These are phyloP conservation scores for Aspergillus eucalypticola DNA, from an alignment of 2,329 filamentous ascomycete genomes.

Conservation along the genomic window DNA sequence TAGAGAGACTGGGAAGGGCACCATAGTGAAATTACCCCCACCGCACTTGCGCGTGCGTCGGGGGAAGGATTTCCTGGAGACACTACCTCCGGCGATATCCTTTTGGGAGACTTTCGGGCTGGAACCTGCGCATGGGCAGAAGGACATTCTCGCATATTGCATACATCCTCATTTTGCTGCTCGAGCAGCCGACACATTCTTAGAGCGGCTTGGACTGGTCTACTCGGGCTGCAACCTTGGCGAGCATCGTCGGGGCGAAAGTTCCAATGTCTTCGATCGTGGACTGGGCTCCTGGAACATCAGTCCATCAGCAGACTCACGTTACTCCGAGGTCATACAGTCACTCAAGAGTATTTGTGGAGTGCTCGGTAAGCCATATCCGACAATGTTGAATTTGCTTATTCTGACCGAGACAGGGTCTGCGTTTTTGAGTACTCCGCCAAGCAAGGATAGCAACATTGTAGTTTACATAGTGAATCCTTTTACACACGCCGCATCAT, in stretches of 20 bases:
- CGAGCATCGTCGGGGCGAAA: slow-evolving; percentile 47
- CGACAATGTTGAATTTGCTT: not conserved
- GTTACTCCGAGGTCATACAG: slow-evolving; percentile 39
- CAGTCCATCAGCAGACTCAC: slow-evolving; percentile 24
- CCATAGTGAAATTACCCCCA: slow-evolving; percentile 47
- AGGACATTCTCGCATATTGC: slow-evolving; percentile 60
- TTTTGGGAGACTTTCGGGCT: slow-evolving; percentile 65
- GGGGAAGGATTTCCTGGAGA: slow-evolving; percentile 54
- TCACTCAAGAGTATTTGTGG: slow-evolving; percentile 37
- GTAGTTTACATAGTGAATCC: slow-evolving; percentile 63
- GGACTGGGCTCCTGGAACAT: slow-evolving; percentile 42
- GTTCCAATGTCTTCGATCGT: slow-evolving; percentile 41
- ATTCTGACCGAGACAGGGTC: slow-evolving; percentile 29
- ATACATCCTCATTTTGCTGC: slow-evolving; percentile 54
- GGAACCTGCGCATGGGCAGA: slow-evolving; percentile 56
- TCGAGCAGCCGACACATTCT: slow-evolving; percentile 52
- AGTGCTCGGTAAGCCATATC: slow-evolving; percentile 36
- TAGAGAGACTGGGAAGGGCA: slow-evolving; percentile 32
- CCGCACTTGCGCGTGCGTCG: slow-evolving; percentile 58
- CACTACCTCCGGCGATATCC: slow-evolving; percentile 56
- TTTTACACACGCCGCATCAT: slow-evolving; percentile 49
- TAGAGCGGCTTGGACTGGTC: slow-evolving; percentile 54
- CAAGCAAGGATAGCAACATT: slow-evolving; percentile 42
- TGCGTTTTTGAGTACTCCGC: slow-evolving; percentile 36
- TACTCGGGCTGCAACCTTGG: slow-evolving; percentile 62